A percentile compares a stretch with the other conserved stretches of the same genome.
Evolutionary conservation across 495 filamentous ascomycete species (phyloP).

Genomic region (Aspergillus conjunctus): DNA sequence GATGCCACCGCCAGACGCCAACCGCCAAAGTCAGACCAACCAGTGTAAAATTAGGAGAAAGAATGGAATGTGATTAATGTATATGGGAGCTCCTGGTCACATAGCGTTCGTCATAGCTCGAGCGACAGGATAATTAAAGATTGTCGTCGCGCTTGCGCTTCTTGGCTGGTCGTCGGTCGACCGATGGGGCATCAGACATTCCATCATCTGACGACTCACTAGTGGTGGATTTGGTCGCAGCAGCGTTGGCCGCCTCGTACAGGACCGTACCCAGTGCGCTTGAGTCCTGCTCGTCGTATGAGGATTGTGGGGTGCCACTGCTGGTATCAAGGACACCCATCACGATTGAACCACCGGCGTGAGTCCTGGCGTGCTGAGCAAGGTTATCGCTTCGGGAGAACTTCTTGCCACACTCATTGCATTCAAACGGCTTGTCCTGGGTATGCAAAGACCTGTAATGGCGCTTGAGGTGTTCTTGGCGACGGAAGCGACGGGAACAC

Average conservation of each 20-base stretch:
- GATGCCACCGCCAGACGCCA: conserved; percentile 44
- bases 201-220: conserved; percentile 50
- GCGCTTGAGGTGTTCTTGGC: conserved; percentile 98
- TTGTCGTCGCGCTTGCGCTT: conserved; percentile 73
- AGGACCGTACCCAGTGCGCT: conserved; percentile 68
- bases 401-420: conserved; percentile 96
- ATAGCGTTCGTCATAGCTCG: conserved; percentile 38
- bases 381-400: conserved; percentile 98
- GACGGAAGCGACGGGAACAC: conserved; percentile 95
- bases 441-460: conserved; percentile 99
- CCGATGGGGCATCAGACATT: conserved; percentile 45
- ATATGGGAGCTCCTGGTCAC: conserved; percentile 49
- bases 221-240: conserved; percentile 58
- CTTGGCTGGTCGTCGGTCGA: conserved; percentile 59
- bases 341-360: conserved; percentile 84
- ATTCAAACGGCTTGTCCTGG: conserved; percentile 97
- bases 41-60: conserved; percentile 18
- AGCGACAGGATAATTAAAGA: conserved; percentile 31
- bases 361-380: conserved; percentile 91
- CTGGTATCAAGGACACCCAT: conserved; percentile 80
- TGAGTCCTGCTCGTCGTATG: conserved; percentile 59
- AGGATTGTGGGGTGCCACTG: conserved; percentile 50
- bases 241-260: conserved; percentile 72
- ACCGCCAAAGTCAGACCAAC: conserved; percentile 33
- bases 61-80: conserved; percentile 25